Evolutionary conservation across 306 rosid genomes (phyloP), one percentile per base, ranked within the genome.

Genomic region (Vigna unguiculata): DNA sequence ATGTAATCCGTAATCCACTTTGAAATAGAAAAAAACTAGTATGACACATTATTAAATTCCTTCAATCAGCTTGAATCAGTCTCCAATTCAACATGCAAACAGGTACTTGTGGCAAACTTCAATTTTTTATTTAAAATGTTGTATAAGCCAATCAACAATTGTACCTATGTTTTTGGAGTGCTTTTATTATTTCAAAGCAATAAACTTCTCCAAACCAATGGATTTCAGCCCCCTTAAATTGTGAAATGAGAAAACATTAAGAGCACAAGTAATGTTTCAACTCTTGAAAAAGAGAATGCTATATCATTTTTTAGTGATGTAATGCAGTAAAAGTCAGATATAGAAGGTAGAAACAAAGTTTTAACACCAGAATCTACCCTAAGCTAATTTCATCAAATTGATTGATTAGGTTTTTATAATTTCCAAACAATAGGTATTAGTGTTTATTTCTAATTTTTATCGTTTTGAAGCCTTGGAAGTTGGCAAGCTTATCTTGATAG

Each of bases 141-240:
- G 36, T 32, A 32, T 32, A 32, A 32, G 6, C 0, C 6, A 32
- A 32, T 32, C 36, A 32, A 32, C 78, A 30, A 85, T 87, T 1
- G 85, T 68, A 62, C 85, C 88, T 22, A 86, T 81, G 30, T 24
- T 24, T 24, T 1, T 24, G 19, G 91, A 88, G 77, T 78, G 89
- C 86, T 85, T 87, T 85, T 88, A 87, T 1, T 93, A 88, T 63
- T 87, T 83, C 86, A 91, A 69, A 89, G 84, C 90, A 91, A 76
- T 87, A 85, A 59, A 91, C 91, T 77, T 93, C 91, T 82, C 86
- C 81, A 43, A 82, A 2, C 78, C 65, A 51, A 91, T 76, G 48
- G 88, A 85, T 86, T 87, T 85, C 21, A 93, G 86, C 16, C 47
- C 90, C 87, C 90, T 86, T 84, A 79, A 83, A 19, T 22, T 32